These are phyloP conservation scores for Globisporangium spiculum DNA, from an alignment of 352 stramenopile genomes.

Conservation along the genomic window DNA sequence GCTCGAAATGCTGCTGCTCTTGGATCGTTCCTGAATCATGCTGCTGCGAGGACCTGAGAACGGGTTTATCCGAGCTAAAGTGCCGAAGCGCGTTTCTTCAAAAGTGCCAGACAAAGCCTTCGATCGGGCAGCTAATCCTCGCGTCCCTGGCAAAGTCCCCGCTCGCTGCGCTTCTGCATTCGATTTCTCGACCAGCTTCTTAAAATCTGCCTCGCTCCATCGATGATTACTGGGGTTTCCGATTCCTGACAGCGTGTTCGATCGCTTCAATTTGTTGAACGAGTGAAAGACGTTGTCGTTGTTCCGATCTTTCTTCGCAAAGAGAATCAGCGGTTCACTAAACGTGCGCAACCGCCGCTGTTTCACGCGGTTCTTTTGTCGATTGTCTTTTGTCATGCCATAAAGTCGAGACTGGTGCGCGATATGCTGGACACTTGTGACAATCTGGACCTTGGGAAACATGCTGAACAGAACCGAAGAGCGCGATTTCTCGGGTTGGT, in stretches of 20 bases:
- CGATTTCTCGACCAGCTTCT: constrained; percentile 63
- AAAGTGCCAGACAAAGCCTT: constrained; percentile 66
- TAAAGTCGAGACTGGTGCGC: constrained; percentile 67
- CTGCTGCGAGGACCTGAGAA: constrained; percentile 28
- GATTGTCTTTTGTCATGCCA: constrained; percentile 39
- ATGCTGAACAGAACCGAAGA: constrained; percentile 65
- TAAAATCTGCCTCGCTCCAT: constrained; percentile 73
- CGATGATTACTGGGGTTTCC: constrained; percentile 68
- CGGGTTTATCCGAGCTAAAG: constrained; percentile 34
- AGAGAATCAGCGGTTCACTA: constrained; percentile 58
- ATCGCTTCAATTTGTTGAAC: constrained; percentile 57
- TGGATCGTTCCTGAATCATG: constrained; percentile 8
- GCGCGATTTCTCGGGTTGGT: constrained; percentile 57
- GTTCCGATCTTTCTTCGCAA: constrained; percentile 30
- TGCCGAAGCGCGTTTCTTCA: constrained; percentile 59
- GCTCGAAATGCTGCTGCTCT: constrained; percentile 17
- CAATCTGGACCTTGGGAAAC: constrained; percentile 86
- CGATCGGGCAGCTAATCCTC: constrained; percentile 28
- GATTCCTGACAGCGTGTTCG: constrained; percentile 62
- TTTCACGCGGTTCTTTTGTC: constrained; percentile 27
- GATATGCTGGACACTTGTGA: constrained; percentile 74
- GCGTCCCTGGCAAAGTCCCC: constrained; percentile 34
- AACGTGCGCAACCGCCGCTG: constrained; percentile 38
- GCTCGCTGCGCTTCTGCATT: constrained; percentile 48
- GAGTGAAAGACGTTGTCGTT: constrained; percentile 27